Percentiles rank a stretch among this genome's conserved stretches.
These are phyloP conservation scores for Rhizopus arrhizus DNA, from an alignment of 371 early-diverging fungal species.

Conservation along the genomic window DNA sequence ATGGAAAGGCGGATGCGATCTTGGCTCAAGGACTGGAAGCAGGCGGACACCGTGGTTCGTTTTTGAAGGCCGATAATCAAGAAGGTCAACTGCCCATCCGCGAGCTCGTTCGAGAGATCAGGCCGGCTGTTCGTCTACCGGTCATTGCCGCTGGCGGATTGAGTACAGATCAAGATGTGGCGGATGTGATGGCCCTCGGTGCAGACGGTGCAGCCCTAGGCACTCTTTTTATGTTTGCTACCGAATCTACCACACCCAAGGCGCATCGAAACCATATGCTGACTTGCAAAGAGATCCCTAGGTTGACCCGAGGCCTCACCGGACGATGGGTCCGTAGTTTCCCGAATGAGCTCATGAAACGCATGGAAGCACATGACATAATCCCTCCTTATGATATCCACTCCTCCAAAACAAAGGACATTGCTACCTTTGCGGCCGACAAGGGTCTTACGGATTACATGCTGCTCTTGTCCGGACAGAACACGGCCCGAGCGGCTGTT, in stretches of 20 bases:
- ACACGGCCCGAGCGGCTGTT: slow-evolving; percentile 28
- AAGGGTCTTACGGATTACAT: slow-evolving; percentile 35
- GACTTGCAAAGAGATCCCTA: slow-evolving; percentile 13
- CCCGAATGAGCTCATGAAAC: slow-evolving; percentile 40
- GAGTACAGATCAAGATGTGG: slow-evolving; percentile 29
- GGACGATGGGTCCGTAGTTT: slow-evolving; percentile 42
- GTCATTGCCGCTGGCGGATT: slow-evolving; percentile 52
- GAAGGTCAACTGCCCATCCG: slow-evolving; percentile 24
- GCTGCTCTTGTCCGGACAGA: slow-evolving; percentile 35
- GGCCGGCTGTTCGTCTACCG: slow-evolving; percentile 20
- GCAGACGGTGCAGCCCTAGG: slow-evolving; percentile 48
- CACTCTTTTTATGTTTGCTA: slow-evolving; percentile 46
- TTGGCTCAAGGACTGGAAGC: slow-evolving; percentile 50
- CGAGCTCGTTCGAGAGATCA: slow-evolving; percentile 24
- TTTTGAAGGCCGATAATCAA: slow-evolving; percentile 13
- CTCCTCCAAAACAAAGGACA: slow-evolving; percentile 46
- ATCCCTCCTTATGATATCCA: slow-evolving; percentile 47
- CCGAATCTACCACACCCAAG: slow-evolving; percentile 31
- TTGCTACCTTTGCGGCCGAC: slow-evolving; percentile 31
- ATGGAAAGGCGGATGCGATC: slow-evolving; percentile 43
- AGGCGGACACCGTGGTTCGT: slow-evolving; percentile 50
- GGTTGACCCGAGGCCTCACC: slow-evolving; percentile 36
- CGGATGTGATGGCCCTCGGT: slow-evolving; percentile 16
- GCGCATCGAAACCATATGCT: slow-evolving; percentile 35
- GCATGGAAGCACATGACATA: slow-evolving; percentile 22